A percentile compares a stretch with the other conserved stretches of the same genome.
These are phyloP conservation scores for Alliaria petiolata DNA, from an alignment of 345 rosid species.

Conservation along the genomic window DNA sequence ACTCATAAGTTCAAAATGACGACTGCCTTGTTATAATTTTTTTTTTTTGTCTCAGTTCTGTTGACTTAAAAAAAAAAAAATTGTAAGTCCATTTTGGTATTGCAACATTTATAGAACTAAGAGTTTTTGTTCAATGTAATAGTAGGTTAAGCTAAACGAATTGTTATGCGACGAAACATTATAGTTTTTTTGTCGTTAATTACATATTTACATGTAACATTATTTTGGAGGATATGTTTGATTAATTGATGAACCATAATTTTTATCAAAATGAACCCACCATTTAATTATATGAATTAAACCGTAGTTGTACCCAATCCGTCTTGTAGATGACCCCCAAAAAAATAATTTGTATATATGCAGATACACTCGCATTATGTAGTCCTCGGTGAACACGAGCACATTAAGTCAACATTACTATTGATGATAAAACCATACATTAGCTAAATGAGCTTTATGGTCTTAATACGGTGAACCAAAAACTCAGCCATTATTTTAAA, in stretches of 20 bases:
- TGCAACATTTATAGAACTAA: background rate
- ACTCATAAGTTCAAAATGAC: background rate
- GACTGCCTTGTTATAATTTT: background rate
- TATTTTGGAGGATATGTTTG: background rate
- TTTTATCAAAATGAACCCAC: background rate
- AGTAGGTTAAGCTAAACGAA: background rate
- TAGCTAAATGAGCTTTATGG: slow-evolving; percentile 6
- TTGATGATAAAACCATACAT: background rate
- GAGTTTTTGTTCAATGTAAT: background rate
- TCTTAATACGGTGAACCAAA: slow-evolving; percentile 27
- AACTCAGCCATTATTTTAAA: slow-evolving; percentile 9
- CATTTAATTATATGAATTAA: background rate
- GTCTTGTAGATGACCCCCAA: background rate
- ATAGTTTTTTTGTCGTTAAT: background rate
- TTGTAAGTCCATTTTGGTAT: background rate
- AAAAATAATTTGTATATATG: background rate
- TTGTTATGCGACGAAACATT: background rate
- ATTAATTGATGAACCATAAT: background rate
- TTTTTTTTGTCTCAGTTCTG: background rate
- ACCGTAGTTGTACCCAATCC: slow-evolving; percentile 19
- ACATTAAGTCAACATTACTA: background rate
- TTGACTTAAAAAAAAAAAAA: no score
- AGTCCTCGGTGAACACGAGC: background rate
- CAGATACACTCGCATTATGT: background rate
- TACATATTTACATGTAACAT: background rate